phyloP scores from a whole-genome alignment of 2,329 filamentous ascomycete genomes.

The Sclerotinia minor region DNA sequence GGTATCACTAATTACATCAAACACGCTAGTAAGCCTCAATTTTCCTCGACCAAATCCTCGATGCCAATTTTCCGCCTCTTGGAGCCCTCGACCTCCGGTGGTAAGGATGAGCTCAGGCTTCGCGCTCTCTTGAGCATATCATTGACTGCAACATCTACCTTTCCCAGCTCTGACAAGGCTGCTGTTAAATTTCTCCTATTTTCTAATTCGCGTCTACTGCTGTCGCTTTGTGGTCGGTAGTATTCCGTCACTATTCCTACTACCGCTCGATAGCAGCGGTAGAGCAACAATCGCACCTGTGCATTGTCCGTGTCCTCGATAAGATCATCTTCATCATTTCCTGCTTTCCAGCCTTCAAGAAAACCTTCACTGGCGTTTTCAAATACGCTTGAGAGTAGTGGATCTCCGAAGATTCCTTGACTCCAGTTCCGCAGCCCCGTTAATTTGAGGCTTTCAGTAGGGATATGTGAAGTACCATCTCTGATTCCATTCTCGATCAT shows the following conservation, averaged over 20 bases:
- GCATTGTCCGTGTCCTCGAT: conserved; percentile 50
- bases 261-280: conserved; percentile 58
- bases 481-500: conserved; percentile 44
- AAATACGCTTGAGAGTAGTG: conserved; percentile 54
- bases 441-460: conserved; percentile 39
- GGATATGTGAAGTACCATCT: conserved; percentile 18
- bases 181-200: conserved; percentile 53
- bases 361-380: conserved; percentile 49
- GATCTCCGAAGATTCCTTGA: conserved; percentile 60
- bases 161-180: conserved; percentile 50
- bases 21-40: conserved; percentile 22
- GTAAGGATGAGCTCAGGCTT: conserved; percentile 27
- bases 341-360: conserved; percentile 47
- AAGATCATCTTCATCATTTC: conserved; percentile 37
- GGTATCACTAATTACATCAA: conserved; percentile 26
- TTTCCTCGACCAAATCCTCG: conserved; percentile 22
- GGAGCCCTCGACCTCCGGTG: conserved; percentile 23
- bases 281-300: conserved; percentile 53
- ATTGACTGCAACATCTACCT: conserved; percentile 33
- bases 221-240: conserved; percentile 52
- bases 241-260: conserved; percentile 55
- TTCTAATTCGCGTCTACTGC: conserved; percentile 53
- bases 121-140: conserved; percentile 34
- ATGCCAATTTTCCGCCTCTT: conserved; percentile 34
- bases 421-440: conserved; percentile 60